Conservation (phyloP, 225 moss, liverwort and hornwort genomes). For the Marchantia paleacea region DNA sequence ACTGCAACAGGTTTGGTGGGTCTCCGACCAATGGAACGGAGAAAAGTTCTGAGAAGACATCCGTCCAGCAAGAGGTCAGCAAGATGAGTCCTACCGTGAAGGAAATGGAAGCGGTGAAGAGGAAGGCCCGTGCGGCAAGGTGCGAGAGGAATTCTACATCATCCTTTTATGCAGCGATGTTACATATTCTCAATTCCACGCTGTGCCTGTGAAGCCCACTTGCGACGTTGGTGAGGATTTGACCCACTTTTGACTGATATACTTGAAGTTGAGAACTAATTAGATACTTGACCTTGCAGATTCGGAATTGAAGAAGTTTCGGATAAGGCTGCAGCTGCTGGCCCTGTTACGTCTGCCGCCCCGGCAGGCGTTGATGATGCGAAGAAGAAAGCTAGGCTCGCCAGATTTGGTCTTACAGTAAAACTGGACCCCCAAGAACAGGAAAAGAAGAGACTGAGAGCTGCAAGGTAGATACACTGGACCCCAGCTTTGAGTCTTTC, state of each 20-base stretch:
- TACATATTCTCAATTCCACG: background rate
- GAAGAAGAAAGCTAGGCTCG: constrained; percentile 91
- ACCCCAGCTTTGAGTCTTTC: no score
- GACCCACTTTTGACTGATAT: background rate
- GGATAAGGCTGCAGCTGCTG: constrained; percentile 22
- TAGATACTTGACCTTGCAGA: constrained; percentile 11
- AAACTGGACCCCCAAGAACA: constrained; percentile 35
- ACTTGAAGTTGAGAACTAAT: background rate
- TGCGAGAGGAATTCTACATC: constrained; percentile 17
- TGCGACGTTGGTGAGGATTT: background rate
- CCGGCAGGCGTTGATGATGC: constrained; percentile 52
- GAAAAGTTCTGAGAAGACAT: constrained; percentile 13
- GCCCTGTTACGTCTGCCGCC: constrained; percentile 18
- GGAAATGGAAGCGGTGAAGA: constrained; percentile 73
- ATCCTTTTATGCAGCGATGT: background rate
- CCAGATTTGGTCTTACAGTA: constrained; percentile 58
- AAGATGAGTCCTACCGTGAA: constrained; percentile 43
- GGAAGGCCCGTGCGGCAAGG: constrained; percentile 89
- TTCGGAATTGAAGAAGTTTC: constrained; percentile 48
- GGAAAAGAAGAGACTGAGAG: constrained; percentile 49
- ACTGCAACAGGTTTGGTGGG: constrained; percentile 35
- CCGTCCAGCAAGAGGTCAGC: constrained; percentile 21
- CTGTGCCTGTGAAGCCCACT: background rate
- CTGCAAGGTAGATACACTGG: constrained; percentile 31
- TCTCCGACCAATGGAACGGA: constrained; percentile 35